Percentiles rank a stretch among this genome's conserved stretches.
Conservation (phyloP, 2,329 filamentous ascomycete species). For the Botryotinia calthae region DNA sequence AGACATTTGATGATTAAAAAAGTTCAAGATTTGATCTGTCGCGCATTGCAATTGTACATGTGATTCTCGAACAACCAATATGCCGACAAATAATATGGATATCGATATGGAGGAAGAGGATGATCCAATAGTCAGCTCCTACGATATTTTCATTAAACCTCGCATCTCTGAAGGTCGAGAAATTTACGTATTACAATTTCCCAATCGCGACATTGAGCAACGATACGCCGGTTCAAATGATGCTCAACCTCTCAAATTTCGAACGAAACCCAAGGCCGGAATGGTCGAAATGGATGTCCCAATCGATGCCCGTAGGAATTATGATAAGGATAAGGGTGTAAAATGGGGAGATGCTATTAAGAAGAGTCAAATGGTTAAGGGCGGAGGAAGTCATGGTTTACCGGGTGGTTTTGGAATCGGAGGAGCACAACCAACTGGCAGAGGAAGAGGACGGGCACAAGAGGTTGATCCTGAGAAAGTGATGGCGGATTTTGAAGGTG, state of each 20-base stretch:
- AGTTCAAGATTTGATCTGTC: neutral
- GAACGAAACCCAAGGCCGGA: conserved; percentile 76
- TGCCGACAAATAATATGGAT: conserved; percentile 15
- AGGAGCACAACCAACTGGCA: conserved; percentile 39
- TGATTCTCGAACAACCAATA: conserved; percentile 7
- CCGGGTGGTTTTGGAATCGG: conserved; percentile 71
- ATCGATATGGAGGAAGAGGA: conserved; percentile 41
- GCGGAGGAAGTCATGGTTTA: conserved; percentile 65
- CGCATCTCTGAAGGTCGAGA: conserved; percentile 59
- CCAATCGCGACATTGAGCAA: conserved; percentile 63
- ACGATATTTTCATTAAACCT: conserved; percentile 85
- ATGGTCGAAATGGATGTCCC: conserved; percentile 93
- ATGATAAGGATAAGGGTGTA: conserved; percentile 80
- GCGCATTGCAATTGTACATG: neutral
- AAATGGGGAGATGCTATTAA: conserved; percentile 76
- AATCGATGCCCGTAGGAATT: conserved; percentile 64
- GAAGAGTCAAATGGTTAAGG: conserved; percentile 51
- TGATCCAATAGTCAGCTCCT: conserved; percentile 71
- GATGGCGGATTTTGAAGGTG: conserved; percentile 60
- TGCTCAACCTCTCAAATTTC: conserved; percentile 66
- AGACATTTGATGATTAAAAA: conserved; percentile 18
- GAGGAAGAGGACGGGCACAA: conserved; percentile 42
- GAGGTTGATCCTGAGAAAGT: conserved; percentile 39
- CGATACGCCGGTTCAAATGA: conserved; percentile 56
- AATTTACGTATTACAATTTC: conserved; percentile 84